Percentiles rank a stretch among this genome's conserved stretches.
Conservation (phyloP, 768 basidiomycete genomes). For the Phlebiopsis flavidoalba region DNA sequence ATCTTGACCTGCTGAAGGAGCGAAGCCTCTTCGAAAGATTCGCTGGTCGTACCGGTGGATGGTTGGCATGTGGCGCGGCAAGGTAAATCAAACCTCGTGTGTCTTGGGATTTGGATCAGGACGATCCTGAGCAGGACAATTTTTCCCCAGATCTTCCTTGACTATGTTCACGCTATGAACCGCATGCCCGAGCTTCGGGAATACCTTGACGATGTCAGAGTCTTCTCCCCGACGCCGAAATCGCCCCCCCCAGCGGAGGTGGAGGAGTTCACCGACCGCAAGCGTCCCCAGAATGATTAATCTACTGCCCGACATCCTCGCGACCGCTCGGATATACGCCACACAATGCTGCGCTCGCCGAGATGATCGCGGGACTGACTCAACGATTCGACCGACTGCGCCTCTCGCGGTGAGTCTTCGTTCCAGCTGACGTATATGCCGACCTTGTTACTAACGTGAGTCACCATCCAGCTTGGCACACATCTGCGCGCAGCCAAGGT, state of each 20-base stretch:
- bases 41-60: constrained; percentile 48
- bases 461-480: constrained; percentile 29
- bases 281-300: constrained; percentile 62
- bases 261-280: constrained; percentile 54
- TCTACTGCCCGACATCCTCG: constrained; percentile 59
- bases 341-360: constrained; percentile 69
- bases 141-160: constrained; percentile 53
- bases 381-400: constrained; percentile 52
- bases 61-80: constrained; percentile 83
- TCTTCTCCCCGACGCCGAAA: constrained; percentile 40
- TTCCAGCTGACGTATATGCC: not conserved
- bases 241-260: constrained; percentile 50
- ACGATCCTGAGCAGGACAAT: not conserved
- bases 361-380: constrained; percentile 67
- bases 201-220: constrained; percentile 33
- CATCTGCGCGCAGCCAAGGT: constrained; percentile 41
- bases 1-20: constrained; percentile 53
- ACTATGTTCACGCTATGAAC: constrained; percentile 63
- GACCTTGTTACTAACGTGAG: not conserved
- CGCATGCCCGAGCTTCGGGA: constrained; percentile 53
- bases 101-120: too few species aligned
- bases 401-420: constrained; percentile 35
- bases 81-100: constrained; percentile 40
- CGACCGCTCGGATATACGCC: constrained; percentile 53
- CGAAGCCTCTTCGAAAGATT: constrained; percentile 73